Base-by-base conservation (phyloP, 192 early-diverging fungal genomes). In the Coemansia sp. region DNA sequence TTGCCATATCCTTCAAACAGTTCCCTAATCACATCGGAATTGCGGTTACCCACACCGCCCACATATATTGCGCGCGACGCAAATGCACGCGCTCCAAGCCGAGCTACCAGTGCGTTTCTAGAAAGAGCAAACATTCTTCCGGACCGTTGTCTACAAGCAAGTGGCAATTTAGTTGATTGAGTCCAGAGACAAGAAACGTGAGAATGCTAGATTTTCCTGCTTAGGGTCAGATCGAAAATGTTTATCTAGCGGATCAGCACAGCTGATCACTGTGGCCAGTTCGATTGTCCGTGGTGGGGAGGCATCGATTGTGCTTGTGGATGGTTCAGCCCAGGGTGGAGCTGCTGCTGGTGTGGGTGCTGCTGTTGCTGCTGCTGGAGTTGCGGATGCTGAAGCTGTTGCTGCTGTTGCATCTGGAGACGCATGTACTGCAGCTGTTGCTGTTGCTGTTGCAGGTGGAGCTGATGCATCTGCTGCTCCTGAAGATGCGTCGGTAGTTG, bases 391-490 rank as follows among this genome's bases (percentile, higher is more conserved):
- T 65, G 60, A 21, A 62, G 63, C 5, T 51, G 57, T 19, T 65
- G 75, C 10, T 58, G 67, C 5, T 57, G 70, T 49, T 73, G 70
- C 25, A 63, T 28, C 26, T 73, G 65, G 9, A 57, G 27, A 14
- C 53, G 64, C 27, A 60, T 50, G 28, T 27, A 47, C 8, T 54
- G 54, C 31, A 62, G 67, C 55, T 62, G 59, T 31, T 76, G 74
- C 49, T 74, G 74, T 24, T 70, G 74, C 30, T 73, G 66, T 38
- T 71, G 69, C 10, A 62, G 54, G 24, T 58, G 62, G 3, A 71
- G 56, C 60, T 80, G 77, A 19, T 71, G 60, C 5, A 67, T 65
- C n/a, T 71, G 73, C 26, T 81, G 73, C 19, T 75, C 65, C 18
- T 69, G 73, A 55, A 64, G 58, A 25, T 71, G 68, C 0, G 51